These are phyloP conservation scores for Rhizopogon vulgaris DNA, from an alignment of 768 basidiomycete genomes.

Conservation along the genomic window DNA sequence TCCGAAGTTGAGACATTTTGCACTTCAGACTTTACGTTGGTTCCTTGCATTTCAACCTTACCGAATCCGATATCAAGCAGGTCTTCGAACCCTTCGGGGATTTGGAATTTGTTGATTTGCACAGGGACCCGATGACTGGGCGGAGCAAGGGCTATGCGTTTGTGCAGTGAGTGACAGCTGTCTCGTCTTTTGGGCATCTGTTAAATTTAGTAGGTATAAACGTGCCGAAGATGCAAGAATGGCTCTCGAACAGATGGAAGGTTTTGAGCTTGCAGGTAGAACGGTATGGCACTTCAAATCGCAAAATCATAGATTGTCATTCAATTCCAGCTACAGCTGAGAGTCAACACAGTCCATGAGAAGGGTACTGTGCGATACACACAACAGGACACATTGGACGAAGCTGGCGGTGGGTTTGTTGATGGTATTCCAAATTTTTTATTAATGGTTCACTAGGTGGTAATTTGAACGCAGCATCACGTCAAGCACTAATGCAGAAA, in stretches of 20 bases:
- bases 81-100: conserved; percentile 99
- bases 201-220: conserved; percentile 57
- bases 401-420: conserved; percentile 66
- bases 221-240: conserved; percentile 91
- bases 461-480: conserved; percentile 96
- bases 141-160: conserved; percentile 98
- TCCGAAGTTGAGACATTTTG: conserved; percentile 2
- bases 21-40: conserved; percentile 84
- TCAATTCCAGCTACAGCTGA: conserved; percentile 42
- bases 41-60: conserved; percentile 93
- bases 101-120: conserved; percentile 96
- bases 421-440: neutral
- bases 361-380: conserved; percentile 76
- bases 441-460: conserved; percentile 51
- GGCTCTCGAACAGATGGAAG: conserved; percentile 98
- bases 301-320: conserved; percentile 8
- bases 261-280: conserved; percentile 94
- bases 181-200: neutral
- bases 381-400: conserved; percentile 78
- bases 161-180: conserved; percentile 67
- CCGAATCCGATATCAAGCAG: conserved; percentile 95
- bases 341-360: conserved; percentile 90
- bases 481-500: conserved; percentile 99
- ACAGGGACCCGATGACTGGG: conserved; percentile 90
- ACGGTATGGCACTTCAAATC: conserved; percentile 46